phyloP scores from a whole-genome alignment of 495 filamentous ascomycete species.

The Penicillium desertorum region DNA sequence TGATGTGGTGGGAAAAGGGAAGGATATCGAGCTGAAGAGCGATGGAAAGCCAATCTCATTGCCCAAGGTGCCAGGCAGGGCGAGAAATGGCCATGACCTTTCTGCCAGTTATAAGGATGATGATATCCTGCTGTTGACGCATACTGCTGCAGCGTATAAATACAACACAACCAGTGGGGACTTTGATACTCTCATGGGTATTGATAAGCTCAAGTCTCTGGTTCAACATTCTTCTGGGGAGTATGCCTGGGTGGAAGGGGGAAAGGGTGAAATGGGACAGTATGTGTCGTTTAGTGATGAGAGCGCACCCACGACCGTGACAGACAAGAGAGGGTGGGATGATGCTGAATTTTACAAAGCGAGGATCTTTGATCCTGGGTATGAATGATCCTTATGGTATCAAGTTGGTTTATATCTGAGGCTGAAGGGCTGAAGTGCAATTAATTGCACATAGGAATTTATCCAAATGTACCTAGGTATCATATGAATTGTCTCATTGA shows the following conservation, averaged over 20 bases:
- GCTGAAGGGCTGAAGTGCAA: not conserved
- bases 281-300: not conserved
- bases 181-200: not conserved
- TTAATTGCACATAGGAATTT: not conserved
- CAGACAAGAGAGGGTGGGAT: not conserved
- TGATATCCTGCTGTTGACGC: not conserved
- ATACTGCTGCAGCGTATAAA: not conserved
- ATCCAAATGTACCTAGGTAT: not conserved
- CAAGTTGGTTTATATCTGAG: not conserved
- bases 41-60: not conserved
- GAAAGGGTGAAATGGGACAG: not conserved
- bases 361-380: not conserved
- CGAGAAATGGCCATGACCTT: not conserved
- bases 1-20: not conserved
- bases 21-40: not conserved
- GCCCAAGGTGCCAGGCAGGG: not conserved
- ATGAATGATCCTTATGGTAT: not conserved
- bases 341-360: not conserved
- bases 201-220: not conserved
- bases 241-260: not conserved
- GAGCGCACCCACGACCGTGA: not conserved
- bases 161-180: not conserved
- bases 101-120: not conserved
- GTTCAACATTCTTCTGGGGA: not conserved
- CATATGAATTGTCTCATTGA: not conserved